Percentiles rank a stretch among this genome's conserved stretches.
phyloP scores from a whole-genome alignment of 2,329 filamentous ascomycete genomes.

The Cladorrhinum sp. region DNA sequence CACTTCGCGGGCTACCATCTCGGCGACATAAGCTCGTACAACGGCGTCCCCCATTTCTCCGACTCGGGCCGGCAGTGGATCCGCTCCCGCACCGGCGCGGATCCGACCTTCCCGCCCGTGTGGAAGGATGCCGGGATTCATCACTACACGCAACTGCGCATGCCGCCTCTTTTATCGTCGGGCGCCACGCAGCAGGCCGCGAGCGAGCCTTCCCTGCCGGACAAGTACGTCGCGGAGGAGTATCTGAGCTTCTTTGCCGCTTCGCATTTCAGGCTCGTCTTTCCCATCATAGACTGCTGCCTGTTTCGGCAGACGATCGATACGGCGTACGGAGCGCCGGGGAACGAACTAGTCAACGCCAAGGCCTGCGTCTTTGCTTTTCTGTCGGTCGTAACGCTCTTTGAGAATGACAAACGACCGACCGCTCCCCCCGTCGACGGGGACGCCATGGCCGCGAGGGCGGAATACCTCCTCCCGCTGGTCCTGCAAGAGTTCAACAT shows the following conservation, averaged over 20 bases:
- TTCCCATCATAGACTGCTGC: slow-evolving; percentile 47
- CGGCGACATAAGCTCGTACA: slow-evolving; percentile 45
- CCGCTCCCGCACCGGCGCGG: slow-evolving; percentile 42
- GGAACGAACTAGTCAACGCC: slow-evolving; percentile 32
- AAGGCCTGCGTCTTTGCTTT: slow-evolving; percentile 51
- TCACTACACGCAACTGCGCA: neutral
- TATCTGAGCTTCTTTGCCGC: slow-evolving; percentile 33
- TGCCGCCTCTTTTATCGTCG: neutral
- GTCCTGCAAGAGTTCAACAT: slow-evolving; percentile 43
- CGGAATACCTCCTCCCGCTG: slow-evolving; percentile 41
- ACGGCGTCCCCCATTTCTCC: slow-evolving; percentile 49
- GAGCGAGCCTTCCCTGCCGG: slow-evolving; percentile 34
- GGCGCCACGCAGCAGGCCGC: neutral
- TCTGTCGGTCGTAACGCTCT: slow-evolving; percentile 36
- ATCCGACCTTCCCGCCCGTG: slow-evolving; percentile 30
- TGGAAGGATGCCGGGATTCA: neutral
- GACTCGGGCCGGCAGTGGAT: slow-evolving; percentile 48
- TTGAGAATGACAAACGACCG: slow-evolving; percentile 16
- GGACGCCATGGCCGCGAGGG: slow-evolving; percentile 40
- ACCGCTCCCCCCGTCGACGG: slow-evolving; percentile 33
- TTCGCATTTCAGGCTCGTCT: slow-evolving; percentile 41
- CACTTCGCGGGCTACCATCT: slow-evolving; percentile 48
- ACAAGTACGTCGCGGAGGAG: slow-evolving; percentile 27
- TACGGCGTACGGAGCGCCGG: slow-evolving; percentile 39
- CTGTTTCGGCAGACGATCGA: slow-evolving; percentile 46